Conservation (phyloP, 1,284 basidiomycete genomes). For the Ceratobasidium sp. region DNA sequence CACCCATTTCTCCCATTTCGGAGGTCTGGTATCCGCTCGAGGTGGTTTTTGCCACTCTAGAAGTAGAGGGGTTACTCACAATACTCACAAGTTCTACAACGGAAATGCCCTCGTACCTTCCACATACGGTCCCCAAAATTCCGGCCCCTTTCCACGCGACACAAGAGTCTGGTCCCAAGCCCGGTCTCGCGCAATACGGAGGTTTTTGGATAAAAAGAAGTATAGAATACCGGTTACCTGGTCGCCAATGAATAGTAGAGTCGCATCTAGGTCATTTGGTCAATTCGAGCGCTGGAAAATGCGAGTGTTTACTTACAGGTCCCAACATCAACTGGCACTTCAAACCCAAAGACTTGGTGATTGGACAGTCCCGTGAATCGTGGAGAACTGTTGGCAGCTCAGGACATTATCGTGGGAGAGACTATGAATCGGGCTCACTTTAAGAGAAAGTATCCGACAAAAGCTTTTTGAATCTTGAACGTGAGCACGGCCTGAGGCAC, state of each 20-base stretch:
- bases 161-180: conserved; percentile 83
- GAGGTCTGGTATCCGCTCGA: conserved; percentile 54
- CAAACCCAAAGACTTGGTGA: conserved; percentile 73
- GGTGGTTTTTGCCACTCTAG: conserved; percentile 83
- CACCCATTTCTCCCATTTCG: conserved; percentile 60
- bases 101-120: conserved; percentile 59
- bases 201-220: conserved; percentile 84
- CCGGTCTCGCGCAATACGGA: conserved; percentile 78
- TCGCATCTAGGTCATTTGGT: conserved; percentile 68
- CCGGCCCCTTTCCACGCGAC: conserved; percentile 79
- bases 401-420: conserved; percentile 3
- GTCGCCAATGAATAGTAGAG: conserved; percentile 75
- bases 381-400: conserved; percentile 64
- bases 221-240: conserved; percentile 79
- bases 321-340: conserved; percentile 71
- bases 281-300: conserved; percentile 35
- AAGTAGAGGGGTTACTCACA: background rate
- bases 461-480: conserved; percentile 71
- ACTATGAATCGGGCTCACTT: conserved; percentile 62
- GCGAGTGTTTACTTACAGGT: conserved; percentile 65
- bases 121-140: conserved; percentile 90
- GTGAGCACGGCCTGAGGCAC: conserved; percentile 67
- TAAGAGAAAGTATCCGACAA: conserved; percentile 71
- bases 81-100: background rate
- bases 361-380: conserved; percentile 73